Evolutionary conservation across 2,329 filamentous ascomycete genomes (phyloP), one percentile per base, ranked within the genome.

Genomic region (Alternaria consortialis): DNA sequence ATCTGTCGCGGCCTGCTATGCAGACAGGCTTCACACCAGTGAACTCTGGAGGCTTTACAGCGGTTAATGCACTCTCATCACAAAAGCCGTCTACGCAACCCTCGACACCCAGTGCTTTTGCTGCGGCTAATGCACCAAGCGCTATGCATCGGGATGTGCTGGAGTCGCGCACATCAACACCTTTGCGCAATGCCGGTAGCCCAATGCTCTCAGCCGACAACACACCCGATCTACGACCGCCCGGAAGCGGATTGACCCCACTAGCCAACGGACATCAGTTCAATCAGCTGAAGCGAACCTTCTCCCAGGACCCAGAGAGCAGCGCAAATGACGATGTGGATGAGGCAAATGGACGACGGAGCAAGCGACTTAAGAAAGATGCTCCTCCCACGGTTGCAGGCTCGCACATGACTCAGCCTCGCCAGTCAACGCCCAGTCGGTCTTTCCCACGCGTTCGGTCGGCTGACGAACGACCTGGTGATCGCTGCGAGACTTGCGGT

Each of bases 331-430:
- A 91, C 37, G 82, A 84, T 40, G 72, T 75, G 3, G 81, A 82
- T 53, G 80, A 82, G 58, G 76, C 76, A 42, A 79, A 79, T 56
- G 82, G 81, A 66, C 88, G 95, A 64, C 89, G 94, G 59, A 97
- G 94, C 79, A 99, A 99, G 82, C 89, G 95, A 43, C 84, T 97
- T 12, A 97, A 95, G 79, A 97, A 96, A 84, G 83, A 87, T 76
- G 80, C 80, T 43, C 83, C 85, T 36, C 93, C 94, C 43, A 97
- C 92, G 34, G 93, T 99, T 68, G 93, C 93, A 66, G 95, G 95
- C 56, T 98, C 94, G 53, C 93, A 98, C 80, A 98, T 98, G 93
- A 95, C 92, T 63, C 88, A 94, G 73, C 93, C 97, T 74, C 91
- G 94, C 54, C 92, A 94, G 58, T 90, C 91, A 27, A 89, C 90